Evolutionary conservation across 2,329 filamentous ascomycete species (phyloP).

Genomic region (Drechslera avenae): DNA sequence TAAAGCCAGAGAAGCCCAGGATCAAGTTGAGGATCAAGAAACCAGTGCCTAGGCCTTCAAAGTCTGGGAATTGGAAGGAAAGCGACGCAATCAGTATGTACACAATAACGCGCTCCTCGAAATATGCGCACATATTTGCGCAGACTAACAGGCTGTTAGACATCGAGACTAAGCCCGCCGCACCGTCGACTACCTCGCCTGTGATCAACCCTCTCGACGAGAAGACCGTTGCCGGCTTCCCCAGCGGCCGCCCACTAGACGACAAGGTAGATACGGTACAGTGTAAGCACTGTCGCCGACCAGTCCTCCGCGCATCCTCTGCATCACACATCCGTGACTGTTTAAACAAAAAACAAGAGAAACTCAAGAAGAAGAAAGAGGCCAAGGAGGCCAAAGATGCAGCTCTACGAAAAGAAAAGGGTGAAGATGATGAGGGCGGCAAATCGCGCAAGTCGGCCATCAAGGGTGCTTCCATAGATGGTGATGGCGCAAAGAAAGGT

Average conservation of each 20-base stretch:
- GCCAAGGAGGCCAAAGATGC: slow-evolving; percentile 62
- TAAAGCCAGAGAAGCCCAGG: slow-evolving; percentile 51
- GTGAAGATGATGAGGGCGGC: slow-evolving; percentile 50
- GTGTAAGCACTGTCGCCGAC: slow-evolving; percentile 95
- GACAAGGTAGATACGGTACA: slow-evolving; percentile 76
- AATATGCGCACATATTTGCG: neutral
- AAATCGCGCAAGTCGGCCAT: slow-evolving; percentile 50
- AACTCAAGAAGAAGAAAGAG: slow-evolving; percentile 65
- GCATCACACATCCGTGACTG: slow-evolving; percentile 83
- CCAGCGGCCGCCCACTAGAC: slow-evolving; percentile 78
- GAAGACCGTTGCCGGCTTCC: slow-evolving; percentile 76
- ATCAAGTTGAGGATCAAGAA: slow-evolving; percentile 61
- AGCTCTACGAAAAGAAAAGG: slow-evolving; percentile 54
- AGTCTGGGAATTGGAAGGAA: slow-evolving; percentile 74
- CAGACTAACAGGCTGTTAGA: slow-evolving; percentile 22
- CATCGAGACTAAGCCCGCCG: slow-evolving; percentile 33
- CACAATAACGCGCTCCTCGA: neutral
- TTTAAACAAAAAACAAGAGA: slow-evolving; percentile 77
- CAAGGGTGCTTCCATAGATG: slow-evolving; percentile 47
- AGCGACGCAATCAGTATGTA: slow-evolving; percentile 65
- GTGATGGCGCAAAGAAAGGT: slow-evolving; percentile 49
- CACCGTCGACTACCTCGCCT: slow-evolving; percentile 37
- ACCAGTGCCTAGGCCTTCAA: slow-evolving; percentile 64
- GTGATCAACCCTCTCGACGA: slow-evolving; percentile 70
- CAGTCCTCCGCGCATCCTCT: slow-evolving; percentile 74